A percentile compares a stretch with the other conserved stretches of the same genome.
Evolutionary conservation across 176 grass and related monocot species (phyloP).

Genomic region (Triticum urartu): DNA sequence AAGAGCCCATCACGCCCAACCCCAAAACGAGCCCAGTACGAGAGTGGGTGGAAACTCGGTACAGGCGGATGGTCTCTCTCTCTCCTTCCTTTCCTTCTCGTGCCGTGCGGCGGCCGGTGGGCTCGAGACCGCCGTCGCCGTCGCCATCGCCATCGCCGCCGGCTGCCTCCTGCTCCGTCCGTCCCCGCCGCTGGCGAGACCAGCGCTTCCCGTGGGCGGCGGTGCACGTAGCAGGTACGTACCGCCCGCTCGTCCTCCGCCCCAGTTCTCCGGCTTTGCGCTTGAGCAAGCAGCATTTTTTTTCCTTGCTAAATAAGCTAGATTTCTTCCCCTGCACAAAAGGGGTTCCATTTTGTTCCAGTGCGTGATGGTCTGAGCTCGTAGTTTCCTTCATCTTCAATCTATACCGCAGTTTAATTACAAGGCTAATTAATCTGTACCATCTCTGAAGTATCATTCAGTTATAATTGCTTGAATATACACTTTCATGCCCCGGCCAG

Average conservation of each 20-base stretch:
- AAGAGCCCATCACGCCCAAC: background rate
- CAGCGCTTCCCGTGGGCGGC: background rate
- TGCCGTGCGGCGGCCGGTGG: background rate
- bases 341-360: background rate
- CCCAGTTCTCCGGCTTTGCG: background rate
- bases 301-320: background rate
- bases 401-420: background rate
- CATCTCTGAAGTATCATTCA: background rate
- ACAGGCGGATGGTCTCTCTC: background rate
- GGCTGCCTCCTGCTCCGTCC: background rate
- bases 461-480: background rate
- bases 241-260: background rate
- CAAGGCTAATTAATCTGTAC: background rate
- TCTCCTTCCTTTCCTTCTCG: background rate
- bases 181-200: background rate
- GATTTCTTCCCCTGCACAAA: background rate
- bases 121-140: background rate
- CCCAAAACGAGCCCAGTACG: background rate
- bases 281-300: slow-evolving; percentile 1
- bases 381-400: background rate
- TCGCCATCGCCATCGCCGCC: background rate
- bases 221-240: background rate
- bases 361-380: background rate
- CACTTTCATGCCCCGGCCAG: background rate
- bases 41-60: background rate